Conservation (phyloP, 257 asterid genomes). For the Petunia axillaris region DNA sequence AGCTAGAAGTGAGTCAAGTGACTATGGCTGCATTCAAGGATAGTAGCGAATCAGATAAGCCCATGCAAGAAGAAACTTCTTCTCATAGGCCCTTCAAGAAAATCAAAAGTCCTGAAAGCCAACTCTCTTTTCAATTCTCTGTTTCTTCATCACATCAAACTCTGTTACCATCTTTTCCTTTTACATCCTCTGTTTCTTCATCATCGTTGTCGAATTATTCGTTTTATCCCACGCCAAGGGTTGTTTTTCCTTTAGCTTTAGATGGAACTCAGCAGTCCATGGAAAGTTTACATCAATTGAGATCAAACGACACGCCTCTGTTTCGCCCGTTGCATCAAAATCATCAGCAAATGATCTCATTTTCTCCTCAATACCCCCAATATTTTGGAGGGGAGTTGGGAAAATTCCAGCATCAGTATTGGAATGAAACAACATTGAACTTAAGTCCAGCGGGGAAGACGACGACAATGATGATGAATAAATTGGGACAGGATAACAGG, state of each 20-base stretch:
- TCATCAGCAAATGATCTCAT: conserved; percentile 77
- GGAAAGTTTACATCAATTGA: conserved; percentile 33
- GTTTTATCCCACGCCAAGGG: conserved; percentile 36
- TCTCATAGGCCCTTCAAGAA: conserved; percentile 63
- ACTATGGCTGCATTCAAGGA: conserved; percentile 49
- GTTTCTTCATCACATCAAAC: conserved; percentile 31
- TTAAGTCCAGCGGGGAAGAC: conserved; percentile 69
- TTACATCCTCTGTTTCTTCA: background rate
- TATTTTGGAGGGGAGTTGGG: conserved; percentile 56
- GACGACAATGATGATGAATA: conserved; percentile 62
- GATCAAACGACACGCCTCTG: conserved; percentile 40
- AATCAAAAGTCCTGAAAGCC: conserved; percentile 58
- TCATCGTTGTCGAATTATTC: conserved; percentile 29
- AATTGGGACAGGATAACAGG: conserved; percentile 39
- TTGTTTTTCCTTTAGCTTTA: conserved; percentile 58
- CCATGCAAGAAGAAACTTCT: conserved; percentile 44
- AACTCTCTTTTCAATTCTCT: conserved; percentile 31
- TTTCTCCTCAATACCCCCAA: conserved; percentile 54
- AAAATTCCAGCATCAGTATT: conserved; percentile 45
- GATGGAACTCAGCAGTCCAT: conserved; percentile 44
- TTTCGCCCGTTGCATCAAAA: conserved; percentile 40
- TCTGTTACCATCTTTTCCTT: background rate
- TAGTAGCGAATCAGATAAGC: conserved; percentile 57
- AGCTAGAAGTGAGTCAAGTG: background rate
- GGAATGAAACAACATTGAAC: conserved; percentile 71